Percentiles rank a stretch among this genome's conserved stretches.
Evolutionary conservation across 805 yeast species (phyloP).

Genomic region (Candida alai): DNA sequence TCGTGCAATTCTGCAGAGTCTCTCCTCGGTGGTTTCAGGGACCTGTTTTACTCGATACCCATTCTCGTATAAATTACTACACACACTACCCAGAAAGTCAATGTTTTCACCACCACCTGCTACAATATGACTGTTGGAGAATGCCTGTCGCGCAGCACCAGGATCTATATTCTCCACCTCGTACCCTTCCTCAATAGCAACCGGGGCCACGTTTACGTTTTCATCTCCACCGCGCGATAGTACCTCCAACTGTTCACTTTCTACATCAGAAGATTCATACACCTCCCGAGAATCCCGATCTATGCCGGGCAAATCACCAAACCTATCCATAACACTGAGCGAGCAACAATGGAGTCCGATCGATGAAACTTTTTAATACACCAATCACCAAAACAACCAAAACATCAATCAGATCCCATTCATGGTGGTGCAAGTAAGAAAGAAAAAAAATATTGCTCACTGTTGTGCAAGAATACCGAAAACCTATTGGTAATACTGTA

Average conservation of each 20-base stretch:
- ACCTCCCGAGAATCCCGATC: conserved; percentile 30
- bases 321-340: conserved; percentile 11
- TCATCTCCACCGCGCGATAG: not conserved
- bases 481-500: not conserved
- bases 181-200: not conserved
- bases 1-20: conserved; percentile 31
- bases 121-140: conserved; percentile 5
- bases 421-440: too few relatives aligned
- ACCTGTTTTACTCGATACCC: conserved; percentile 23
- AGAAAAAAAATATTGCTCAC: too few relatives aligned
- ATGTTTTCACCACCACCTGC: conserved; percentile 20
- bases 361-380: too few relatives aligned
- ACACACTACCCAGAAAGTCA: conserved; percentile 37
- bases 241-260: conserved; percentile 19
- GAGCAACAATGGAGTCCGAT: too few relatives aligned
- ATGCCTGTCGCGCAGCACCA: conserved; percentile 2
- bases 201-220: not conserved
- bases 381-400: too few relatives aligned
- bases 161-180: conserved; percentile 15
- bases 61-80: conserved; percentile 13
- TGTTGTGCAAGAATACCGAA: not conserved
- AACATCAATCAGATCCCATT: too few relatives aligned
- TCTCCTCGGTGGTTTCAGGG: conserved; percentile 37
- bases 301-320: conserved; percentile 15
- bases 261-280: conserved; percentile 46